Evolutionary conservation across 2,329 filamentous ascomycete species (phyloP).

Genomic region (Cylindrodendrum hubeiense): DNA sequence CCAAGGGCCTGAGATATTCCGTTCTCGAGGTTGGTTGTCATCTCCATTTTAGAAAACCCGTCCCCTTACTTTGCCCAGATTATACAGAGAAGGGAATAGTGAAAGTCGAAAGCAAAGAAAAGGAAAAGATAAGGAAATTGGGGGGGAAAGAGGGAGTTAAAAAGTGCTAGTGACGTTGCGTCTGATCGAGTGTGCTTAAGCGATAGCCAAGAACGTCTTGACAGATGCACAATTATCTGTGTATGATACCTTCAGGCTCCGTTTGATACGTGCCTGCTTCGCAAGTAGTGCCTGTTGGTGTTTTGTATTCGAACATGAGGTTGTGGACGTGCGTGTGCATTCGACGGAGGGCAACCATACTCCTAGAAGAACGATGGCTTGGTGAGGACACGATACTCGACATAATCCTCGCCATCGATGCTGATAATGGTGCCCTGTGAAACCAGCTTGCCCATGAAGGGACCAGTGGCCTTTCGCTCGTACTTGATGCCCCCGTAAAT

Average conservation of each 20-base stretch:
- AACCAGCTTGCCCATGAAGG: slow-evolving; percentile 73
- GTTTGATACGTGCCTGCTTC: too few relatives aligned
- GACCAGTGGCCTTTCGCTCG: slow-evolving; percentile 70
- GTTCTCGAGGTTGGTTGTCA: slow-evolving; percentile 22
- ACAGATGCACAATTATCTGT: neutral
- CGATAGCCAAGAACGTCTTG: neutral
- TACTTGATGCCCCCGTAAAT: slow-evolving; percentile 72
- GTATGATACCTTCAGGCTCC: too few relatives aligned
- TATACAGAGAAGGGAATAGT: slow-evolving; percentile 26
- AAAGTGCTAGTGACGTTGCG: neutral
- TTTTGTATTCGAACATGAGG: too few relatives aligned
- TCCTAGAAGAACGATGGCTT: slow-evolving; percentile 71
- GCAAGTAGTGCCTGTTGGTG: too few relatives aligned
- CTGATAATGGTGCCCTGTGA: slow-evolving; percentile 71
- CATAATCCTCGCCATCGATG: slow-evolving; percentile 76
- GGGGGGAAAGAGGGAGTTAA: neutral
- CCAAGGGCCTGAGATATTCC: slow-evolving; percentile 20
- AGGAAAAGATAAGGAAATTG: slow-evolving; percentile 20
- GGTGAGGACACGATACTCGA: slow-evolving; percentile 74
- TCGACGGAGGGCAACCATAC: neutral
- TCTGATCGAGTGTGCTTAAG: neutral
- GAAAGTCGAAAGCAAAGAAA: slow-evolving; percentile 1
- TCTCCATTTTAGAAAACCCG: slow-evolving; percentile 17
- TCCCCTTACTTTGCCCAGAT: slow-evolving; percentile 23
- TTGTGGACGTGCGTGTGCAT: neutral